Base-by-base conservation (phyloP, 2,329 filamentous ascomycete genomes). In the Neonectria neomacrospora region DNA sequence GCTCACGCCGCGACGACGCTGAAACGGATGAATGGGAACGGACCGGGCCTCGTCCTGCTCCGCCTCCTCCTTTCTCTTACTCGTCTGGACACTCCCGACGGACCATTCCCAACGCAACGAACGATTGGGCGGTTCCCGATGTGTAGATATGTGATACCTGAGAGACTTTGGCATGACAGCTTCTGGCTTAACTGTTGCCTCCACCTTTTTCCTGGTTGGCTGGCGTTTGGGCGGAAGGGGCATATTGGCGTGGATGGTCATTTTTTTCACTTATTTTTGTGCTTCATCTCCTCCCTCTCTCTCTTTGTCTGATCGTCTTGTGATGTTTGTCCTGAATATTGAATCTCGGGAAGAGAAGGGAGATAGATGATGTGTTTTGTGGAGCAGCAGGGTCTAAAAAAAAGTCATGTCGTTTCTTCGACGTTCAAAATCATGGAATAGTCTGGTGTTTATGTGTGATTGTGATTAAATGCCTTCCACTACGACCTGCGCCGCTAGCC, bases 131-230 rank as follows among this genome's bases (percentile, higher is more conserved):
- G 68, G 68, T 69, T 71, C 68, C 65, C 63, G 67, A 68, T 67
- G 72, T 73, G 70, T 74, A 73, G 69, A 72, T 72, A 73, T 74
- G 73, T 74, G 72, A 78, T 78, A 78, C 73, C 76, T 77, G 72
- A 74, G 72, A 73, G 71, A 73, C 70, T 73, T 64, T 70, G 70
- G 71, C 68, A 71, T 69, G 68, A 69, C 70, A 75, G 65, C 63
- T 70, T 71, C 62, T 68, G 68, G 64, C 65, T 64, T 64, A 67
- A 64, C 70, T 74, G 67, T 68, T 71, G 52, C 54, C 62, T 63
- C 64, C 68, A 62, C 67, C 73, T 68, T 67, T 69, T 74, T 71
- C 69, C 62, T 73, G 71, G 68, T 68, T 71, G 73, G 74, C 69
- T 71, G 76, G 76, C 76, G 76, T 78, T 78, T 74, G 67, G 68